Conservation (phyloP, 73 alveolate genomes). For the Paramecium sonneborni region DNA sequence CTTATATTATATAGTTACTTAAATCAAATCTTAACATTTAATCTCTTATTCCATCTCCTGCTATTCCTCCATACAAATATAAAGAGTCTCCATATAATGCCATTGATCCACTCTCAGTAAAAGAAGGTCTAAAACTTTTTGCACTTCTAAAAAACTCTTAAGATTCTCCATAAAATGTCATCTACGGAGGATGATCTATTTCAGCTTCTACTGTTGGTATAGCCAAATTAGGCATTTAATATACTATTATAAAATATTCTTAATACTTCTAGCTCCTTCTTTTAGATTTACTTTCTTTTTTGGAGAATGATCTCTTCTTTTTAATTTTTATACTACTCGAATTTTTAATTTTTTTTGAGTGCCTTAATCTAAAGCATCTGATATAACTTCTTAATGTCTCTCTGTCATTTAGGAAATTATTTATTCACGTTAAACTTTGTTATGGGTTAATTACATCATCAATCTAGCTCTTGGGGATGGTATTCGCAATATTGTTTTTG, state of each 20-base stretch:
- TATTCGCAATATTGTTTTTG: not conserved
- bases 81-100: not conserved
- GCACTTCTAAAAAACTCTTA: not conserved
- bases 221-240: not conserved
- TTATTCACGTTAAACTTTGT: not conserved
- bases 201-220: not conserved
- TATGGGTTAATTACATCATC: not conserved
- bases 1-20: not conserved
- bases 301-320: not conserved
- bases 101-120: not conserved
- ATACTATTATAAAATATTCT: not conserved
- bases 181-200: not conserved
- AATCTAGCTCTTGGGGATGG: not conserved
- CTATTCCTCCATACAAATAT: slow-evolving; percentile 26
- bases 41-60: slow-evolving; percentile 22
- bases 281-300: not conserved
- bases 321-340: not conserved
- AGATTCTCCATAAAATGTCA: slow-evolving; percentile 7
- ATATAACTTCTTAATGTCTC: not conserved
- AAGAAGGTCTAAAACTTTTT: not conserved
- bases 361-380: not conserved
- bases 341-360: not conserved
- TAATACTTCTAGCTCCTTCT: not conserved
- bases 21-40: not conserved
- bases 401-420: not conserved